Base-by-base conservation (phyloP, 1,284 basidiomycete genomes). In the Cerrena zonata region DNA sequence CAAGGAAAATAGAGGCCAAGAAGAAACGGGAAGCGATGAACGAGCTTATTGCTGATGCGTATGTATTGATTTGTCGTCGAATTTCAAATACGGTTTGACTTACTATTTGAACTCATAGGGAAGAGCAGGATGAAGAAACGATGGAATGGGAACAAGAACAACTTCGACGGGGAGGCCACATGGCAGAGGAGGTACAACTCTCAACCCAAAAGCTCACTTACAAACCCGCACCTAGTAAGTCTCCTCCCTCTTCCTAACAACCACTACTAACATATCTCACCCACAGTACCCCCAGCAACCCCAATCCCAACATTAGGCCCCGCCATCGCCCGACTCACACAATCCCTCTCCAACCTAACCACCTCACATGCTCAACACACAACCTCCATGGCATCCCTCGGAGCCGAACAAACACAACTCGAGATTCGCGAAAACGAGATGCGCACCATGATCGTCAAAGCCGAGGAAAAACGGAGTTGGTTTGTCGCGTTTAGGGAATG, bases 61-160 rank as follows among this genome's bases (percentile, higher is more conserved):
- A 67, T 52, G 88, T 77, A 3, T 48, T 50, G 7, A 26, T 47
- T 52, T 49, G 27, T 18, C 18, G n/a, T 18, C n/a, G 42, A 24
- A 24, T 38, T 5, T 18, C n/a, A 15, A 47, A 34, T 47, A 52
- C 23, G 58, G 22, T 51, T 34, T 54, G 52, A 55, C 19, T 45
- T 36, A 41, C 48, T 10, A 15, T 7, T 34, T 7, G 7, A 34
- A 7, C 15, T 7, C 30, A 34, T 55, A 91, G 88, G 2, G 88
- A 85, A 58, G 89, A 88, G 54, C 82, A 89, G 53, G 91, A 92
- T 49, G 94, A 96, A 62, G 94, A 97, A 68, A 84, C 85, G 1
- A 72, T 78, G 19, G 89, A 93, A 69, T 97, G 94, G 94, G 93
- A 96, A 63, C 78, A 81, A 57, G 90, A 89, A 48, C 93, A 96